Percentiles rank a stretch among this genome's conserved stretches.
Conservation (phyloP, 306 rosid species). For the Dalbergia cultrata region DNA sequence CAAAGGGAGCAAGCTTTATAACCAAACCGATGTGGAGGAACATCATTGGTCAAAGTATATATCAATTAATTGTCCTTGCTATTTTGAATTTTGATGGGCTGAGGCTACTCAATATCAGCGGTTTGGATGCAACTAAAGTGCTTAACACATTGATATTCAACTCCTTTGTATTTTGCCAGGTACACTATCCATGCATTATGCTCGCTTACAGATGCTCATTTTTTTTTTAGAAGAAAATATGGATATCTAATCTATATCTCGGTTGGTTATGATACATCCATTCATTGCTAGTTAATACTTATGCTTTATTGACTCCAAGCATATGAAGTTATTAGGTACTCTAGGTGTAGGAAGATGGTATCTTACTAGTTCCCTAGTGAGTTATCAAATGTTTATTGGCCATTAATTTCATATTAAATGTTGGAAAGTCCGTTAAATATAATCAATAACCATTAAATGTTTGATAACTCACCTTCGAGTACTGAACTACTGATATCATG, state of each 20-base stretch:
- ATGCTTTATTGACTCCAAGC: background rate
- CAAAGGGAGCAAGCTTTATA: slow-evolving; percentile 73
- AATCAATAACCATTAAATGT: too few relatives aligned
- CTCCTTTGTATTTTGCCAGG: slow-evolving; percentile 97
- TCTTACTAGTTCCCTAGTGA: too few relatives aligned
- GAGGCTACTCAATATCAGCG: slow-evolving; percentile 69
- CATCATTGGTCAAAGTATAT: slow-evolving; percentile 91
- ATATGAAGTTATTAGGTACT: background rate
- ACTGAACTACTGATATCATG: too few relatives aligned
- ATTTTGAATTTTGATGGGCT: slow-evolving; percentile 75
- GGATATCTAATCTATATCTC: background rate
- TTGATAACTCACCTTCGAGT: too few relatives aligned
- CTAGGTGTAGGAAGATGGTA: background rate
- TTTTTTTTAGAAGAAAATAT: too few relatives aligned
- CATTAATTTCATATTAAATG: too few relatives aligned
- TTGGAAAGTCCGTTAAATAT: too few relatives aligned
- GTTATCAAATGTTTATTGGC: too few relatives aligned
- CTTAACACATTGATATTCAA: slow-evolving; percentile 92
- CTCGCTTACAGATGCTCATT: background rate
- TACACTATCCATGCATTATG: slow-evolving; percentile 31
- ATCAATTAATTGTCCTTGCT: slow-evolving; percentile 76
- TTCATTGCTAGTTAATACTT: background rate
- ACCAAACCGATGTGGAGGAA: slow-evolving; percentile 97
- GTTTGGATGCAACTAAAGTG: slow-evolving; percentile 68
- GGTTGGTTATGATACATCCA: background rate